A percentile compares a stretch with the other conserved stretches of the same genome.
Conservation (phyloP, 768 basidiomycete genomes). For the Mrakia gelida region DNA sequence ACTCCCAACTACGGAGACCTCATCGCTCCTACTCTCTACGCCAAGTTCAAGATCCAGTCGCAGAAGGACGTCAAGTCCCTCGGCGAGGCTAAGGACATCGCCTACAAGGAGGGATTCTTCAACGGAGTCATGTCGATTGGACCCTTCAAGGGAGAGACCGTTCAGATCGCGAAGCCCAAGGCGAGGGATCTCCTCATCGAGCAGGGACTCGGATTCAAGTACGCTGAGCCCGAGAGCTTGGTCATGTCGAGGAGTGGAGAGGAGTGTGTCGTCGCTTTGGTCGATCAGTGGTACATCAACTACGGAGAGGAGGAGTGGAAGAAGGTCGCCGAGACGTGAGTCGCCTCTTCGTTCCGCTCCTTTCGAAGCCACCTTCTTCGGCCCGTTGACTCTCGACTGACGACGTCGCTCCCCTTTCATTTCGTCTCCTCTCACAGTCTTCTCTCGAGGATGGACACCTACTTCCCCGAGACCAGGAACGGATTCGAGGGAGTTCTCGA, state of each 20-base stretch:
- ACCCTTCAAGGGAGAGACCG: conserved; percentile 79
- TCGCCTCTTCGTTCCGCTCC: conserved; percentile 33
- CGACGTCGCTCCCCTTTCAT: too few relatives aligned
- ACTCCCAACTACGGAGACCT: conserved; percentile 92
- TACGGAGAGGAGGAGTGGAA: conserved; percentile 93
- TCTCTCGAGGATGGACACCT: conserved; percentile 80
- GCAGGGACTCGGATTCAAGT: conserved; percentile 71
- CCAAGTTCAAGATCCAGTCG: conserved; percentile 88
- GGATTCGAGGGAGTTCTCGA: conserved; percentile 83
- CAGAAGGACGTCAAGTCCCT: conserved; percentile 91
- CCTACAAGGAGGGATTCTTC: conserved; percentile 99
- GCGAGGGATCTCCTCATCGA: conserved; percentile 80
- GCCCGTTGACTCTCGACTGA: too few relatives aligned
- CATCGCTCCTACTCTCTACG: conserved; percentile 74
- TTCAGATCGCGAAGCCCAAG: conserved; percentile 86
- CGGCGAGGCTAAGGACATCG: conserved; percentile 92
- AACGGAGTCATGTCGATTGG: conserved; percentile 85
- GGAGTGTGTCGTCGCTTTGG: conserved; percentile 94
- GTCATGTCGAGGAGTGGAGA: conserved; percentile 88
- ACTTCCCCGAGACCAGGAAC: conserved; percentile 85
- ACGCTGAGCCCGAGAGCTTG: conserved; percentile 90
- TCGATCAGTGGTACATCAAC: conserved; percentile 99
- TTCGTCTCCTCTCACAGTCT: conserved; percentile 50
- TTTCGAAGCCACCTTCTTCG: background rate
- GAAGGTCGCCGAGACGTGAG: conserved; percentile 72